phyloP scores from a whole-genome alignment of 345 rosid species.

The Euphorbia lathyris region DNA sequence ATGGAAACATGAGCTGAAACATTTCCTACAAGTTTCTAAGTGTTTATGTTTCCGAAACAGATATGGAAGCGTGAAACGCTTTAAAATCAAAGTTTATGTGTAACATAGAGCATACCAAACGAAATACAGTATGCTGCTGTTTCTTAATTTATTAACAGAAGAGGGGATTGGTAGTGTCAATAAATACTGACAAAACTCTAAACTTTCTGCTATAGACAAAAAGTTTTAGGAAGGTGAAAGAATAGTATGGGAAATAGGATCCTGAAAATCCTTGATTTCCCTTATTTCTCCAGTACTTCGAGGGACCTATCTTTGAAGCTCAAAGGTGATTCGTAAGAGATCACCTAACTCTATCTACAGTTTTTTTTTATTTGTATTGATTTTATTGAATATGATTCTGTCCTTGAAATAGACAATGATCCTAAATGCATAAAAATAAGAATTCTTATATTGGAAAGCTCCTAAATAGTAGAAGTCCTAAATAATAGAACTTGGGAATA shows the following conservation, averaged over 20 bases:
- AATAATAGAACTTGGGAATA: background rate
- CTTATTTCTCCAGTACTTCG: background rate
- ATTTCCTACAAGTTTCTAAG: no score
- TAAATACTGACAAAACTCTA: background rate
- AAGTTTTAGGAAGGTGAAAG: background rate
- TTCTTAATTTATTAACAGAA: background rate
- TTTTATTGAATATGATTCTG: no score
- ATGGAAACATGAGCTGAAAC: no score
- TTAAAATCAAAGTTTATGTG: no score
- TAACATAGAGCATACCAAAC: no score
- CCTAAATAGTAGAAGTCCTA: background rate
- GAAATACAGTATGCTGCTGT: background rate
- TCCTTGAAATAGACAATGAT: background rate
- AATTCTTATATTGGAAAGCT: background rate
- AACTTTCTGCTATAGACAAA: background rate
- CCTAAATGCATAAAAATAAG: background rate
- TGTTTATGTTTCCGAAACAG: no score
- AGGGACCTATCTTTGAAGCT: background rate
- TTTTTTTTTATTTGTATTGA: no score
- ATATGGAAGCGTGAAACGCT: no score
- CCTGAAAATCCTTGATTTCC: background rate
- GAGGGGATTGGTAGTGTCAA: background rate
- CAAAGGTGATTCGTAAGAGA: background rate
- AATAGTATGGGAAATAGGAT: background rate
- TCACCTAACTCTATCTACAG: background rate